A percentile compares a stretch with the other conserved stretches of the same genome.
phyloP scores from a whole-genome alignment of 108 stramenopile genomes.

The Pseudonitzschia delicatissima region DNA sequence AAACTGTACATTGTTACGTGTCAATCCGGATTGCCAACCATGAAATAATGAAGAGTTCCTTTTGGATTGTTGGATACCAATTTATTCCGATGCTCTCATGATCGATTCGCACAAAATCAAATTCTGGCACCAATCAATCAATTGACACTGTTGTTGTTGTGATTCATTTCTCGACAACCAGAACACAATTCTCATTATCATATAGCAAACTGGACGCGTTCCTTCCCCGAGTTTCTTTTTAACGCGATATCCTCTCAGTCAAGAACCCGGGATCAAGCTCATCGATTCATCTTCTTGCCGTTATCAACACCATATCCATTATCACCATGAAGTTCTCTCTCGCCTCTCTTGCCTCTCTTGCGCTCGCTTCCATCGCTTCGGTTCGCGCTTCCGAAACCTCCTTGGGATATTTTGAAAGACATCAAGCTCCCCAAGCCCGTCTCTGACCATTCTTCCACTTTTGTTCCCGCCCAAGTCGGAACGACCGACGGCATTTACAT shows the following conservation, averaged over 20 bases:
- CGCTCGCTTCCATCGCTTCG: not conserved
- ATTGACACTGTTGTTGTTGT: not conserved
- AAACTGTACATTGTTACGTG: too few relatives aligned
- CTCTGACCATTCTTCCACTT: not conserved
- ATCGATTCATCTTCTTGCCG: not conserved
- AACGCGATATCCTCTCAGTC: not conserved
- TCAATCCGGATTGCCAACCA: too few relatives aligned
- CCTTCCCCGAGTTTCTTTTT: constrained; percentile 15
- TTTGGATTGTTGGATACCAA: too few relatives aligned
- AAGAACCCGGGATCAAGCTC: too few relatives aligned
- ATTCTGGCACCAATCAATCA: too few relatives aligned
- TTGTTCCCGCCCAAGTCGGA: not conserved
- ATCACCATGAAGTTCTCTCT: constrained; percentile 2
- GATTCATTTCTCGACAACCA: not conserved
- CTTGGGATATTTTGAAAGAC: not conserved
- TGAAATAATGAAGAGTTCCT: too few relatives aligned
- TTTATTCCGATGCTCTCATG: too few relatives aligned
- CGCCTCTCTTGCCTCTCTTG: constrained; percentile 1
- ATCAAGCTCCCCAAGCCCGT: not conserved
- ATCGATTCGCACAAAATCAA: too few relatives aligned
- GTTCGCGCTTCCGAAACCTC: not conserved
- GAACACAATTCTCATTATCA: too few relatives aligned
- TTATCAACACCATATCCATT: not conserved
- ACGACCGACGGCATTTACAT: not conserved
- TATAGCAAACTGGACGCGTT: constrained; percentile 1